A percentile compares a stretch with the other conserved stretches of the same genome.
Evolutionary conservation across 2,329 filamentous ascomycete genomes (phyloP).

Genomic region (Phyllosticta paracitricarpa): DNA sequence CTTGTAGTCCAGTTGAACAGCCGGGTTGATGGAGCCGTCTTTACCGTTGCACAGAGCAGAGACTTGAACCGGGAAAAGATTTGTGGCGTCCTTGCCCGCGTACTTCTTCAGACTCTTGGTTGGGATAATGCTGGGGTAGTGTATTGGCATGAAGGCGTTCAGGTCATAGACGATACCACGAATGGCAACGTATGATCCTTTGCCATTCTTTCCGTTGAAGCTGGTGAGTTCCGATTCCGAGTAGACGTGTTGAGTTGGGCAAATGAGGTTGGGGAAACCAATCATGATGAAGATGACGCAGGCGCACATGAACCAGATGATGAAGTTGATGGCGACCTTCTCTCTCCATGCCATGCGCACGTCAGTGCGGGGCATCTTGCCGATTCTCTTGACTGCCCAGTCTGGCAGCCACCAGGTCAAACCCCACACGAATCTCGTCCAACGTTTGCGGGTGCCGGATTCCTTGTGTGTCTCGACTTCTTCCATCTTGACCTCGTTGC

Average conservation of each 20-base stretch:
- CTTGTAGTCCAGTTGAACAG: constrained; percentile 78
- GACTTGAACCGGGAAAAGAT: constrained; percentile 87
- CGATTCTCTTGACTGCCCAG: constrained; percentile 64
- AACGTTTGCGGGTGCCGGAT: constrained; percentile 75
- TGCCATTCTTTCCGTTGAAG: constrained; percentile 60
- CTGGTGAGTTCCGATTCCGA: constrained; percentile 64
- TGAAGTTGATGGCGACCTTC: constrained; percentile 93
- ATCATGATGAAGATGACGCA: constrained; percentile 82
- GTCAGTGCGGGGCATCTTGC: constrained; percentile 85
- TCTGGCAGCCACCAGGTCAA: constrained; percentile 86
- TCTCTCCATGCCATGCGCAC: constrained; percentile 90
- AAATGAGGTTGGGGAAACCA: constrained; percentile 76
- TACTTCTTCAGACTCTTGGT: constrained; percentile 62
- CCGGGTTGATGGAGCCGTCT: constrained; percentile 54
- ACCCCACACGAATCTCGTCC: constrained; percentile 73
- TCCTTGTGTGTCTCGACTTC: constrained; percentile 80
- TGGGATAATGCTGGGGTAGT: constrained; percentile 64
- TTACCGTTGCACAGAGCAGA: constrained; percentile 79
- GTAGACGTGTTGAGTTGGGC: constrained; percentile 82
- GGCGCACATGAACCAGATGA: constrained; percentile 83
- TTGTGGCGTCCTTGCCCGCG: constrained; percentile 76
- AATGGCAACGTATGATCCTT: constrained; percentile 63
- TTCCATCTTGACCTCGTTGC: constrained; percentile 78
- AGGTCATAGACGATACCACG: constrained; percentile 86
- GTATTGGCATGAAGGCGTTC: constrained; percentile 57